Evolutionary conservation across 495 filamentous ascomycete genomes (phyloP), one percentile per base, ranked within the genome.

Genomic region (Cercophora newfieldiana): DNA sequence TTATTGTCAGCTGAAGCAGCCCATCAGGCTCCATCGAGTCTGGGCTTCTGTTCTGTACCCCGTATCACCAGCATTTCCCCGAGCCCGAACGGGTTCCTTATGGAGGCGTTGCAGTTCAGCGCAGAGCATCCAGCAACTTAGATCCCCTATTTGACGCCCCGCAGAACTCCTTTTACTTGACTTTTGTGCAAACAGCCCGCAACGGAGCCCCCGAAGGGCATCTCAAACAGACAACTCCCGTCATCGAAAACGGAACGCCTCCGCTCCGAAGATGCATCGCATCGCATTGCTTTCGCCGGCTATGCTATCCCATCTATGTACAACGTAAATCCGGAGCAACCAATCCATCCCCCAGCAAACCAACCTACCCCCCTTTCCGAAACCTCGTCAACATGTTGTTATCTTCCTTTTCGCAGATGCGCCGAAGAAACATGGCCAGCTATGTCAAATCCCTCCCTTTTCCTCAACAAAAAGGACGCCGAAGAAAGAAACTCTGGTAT

Each of bases 41-140:
- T 44, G 10, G 18, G 44, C 44, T 26, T 22, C 51, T 21, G 7
- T 14, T 55, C 25, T 28, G 22, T 55, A 22, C 16, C 51, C 21
- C 26, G 51, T 55, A 18, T 55, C 19, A 55, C 51, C 21, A 55
- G 51, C 51, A 44, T 44, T 44, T 44, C 37, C 37, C 37, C 37
- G 37, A 14, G 37, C 10, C 37, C 18, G 21, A 18, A 7, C 5
- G 26, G 21, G 3, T 55, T 28, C 26, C 51, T 22, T n/a, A n/a
- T n/a, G n/a, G n/a, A n/a, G n/a, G n/a, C n/a, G n/a, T n/a, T n/a
- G n/a, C n/a, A n/a, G n/a, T n/a, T n/a, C n/a, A n/a, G n/a, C n/a
- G n/a, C n/a, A n/a, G n/a, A n/a, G n/a, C 37, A 47, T 47, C 7
- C 37, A 47, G 37, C 37, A 7, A 7, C 18, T 7, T 47, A 7